Percentiles rank a stretch among this genome's conserved stretches.
These are phyloP conservation scores for Brasilioporus rufonigricans DNA, from an alignment of 768 basidiomycete genomes.

Conservation along the genomic window DNA sequence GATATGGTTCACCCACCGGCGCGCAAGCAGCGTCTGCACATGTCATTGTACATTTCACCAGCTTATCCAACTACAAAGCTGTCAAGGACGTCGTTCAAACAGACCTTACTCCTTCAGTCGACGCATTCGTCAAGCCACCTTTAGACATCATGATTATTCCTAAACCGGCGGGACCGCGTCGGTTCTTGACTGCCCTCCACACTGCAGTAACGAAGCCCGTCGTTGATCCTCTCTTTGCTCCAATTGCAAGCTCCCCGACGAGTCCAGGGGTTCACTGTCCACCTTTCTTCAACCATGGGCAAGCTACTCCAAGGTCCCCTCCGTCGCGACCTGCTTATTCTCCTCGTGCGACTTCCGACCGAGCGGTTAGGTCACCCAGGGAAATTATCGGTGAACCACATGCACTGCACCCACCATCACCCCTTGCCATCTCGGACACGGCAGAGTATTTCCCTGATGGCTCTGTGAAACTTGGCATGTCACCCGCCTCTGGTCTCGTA, in stretches of 20 bases:
- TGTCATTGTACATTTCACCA: slow-evolving; percentile 84
- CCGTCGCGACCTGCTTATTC: slow-evolving; percentile 40
- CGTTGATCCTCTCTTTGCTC: slow-evolving; percentile 88
- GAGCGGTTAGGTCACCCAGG: slow-evolving; percentile 55
- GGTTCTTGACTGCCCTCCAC: slow-evolving; percentile 88
- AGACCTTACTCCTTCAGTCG: slow-evolving; percentile 41
- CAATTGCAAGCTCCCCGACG: slow-evolving; percentile 90
- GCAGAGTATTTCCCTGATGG: slow-evolving; percentile 67
- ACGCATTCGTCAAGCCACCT: slow-evolving; percentile 44
- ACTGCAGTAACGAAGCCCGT: slow-evolving; percentile 84
- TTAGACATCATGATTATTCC: slow-evolving; percentile 97
- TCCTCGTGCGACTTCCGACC: slow-evolving; percentile 60
- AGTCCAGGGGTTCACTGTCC: slow-evolving; percentile 62
- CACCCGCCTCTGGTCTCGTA: slow-evolving; percentile 82
- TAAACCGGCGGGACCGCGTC: slow-evolving; percentile 93
- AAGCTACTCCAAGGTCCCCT: slow-evolving; percentile 41
- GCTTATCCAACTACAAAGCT: slow-evolving; percentile 81
- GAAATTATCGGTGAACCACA: slow-evolving; percentile 39
- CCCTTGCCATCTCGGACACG: slow-evolving; percentile 64
- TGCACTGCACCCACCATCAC: slow-evolving; percentile 59
- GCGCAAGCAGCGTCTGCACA: slow-evolving; percentile 33
- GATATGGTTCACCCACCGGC: slow-evolving; percentile 31
- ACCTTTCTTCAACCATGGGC: slow-evolving; percentile 41
- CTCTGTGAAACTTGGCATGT: slow-evolving; percentile 67
- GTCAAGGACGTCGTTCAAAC: slow-evolving; percentile 85